Conservation (phyloP, 441 rosid species). For the California macrophylla region DNA sequence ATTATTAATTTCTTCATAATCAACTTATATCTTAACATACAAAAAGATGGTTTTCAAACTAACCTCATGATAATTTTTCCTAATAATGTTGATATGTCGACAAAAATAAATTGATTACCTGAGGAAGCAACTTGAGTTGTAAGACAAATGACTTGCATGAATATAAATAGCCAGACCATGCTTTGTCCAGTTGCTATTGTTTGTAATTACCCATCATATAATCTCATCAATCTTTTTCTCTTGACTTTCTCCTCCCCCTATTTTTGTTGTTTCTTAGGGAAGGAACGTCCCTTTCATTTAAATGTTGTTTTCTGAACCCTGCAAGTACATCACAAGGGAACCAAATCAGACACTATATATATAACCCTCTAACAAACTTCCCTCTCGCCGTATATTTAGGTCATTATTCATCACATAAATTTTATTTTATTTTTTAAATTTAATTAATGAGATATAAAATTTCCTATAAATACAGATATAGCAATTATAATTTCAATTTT, state of each 20-base stretch:
- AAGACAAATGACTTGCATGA: conserved; percentile 1
- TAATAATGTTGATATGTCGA: background rate
- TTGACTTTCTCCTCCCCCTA: background rate
- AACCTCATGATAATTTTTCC: background rate
- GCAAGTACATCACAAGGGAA: background rate
- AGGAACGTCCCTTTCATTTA: background rate
- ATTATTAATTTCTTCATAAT: background rate
- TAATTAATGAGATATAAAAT: background rate
- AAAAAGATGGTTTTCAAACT: background rate
- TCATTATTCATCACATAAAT: background rate
- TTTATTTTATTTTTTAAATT: background rate
- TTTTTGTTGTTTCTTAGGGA: background rate
- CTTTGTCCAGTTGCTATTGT: background rate
- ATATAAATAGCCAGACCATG: background rate
- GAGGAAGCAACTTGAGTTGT: background rate
- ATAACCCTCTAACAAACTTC: background rate
- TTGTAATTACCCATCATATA: background rate
- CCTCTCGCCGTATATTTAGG: background rate
- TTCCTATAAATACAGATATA: background rate
- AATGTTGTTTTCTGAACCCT: background rate
- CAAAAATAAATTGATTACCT: background rate
- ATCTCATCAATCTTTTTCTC: background rate
- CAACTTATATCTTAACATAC: background rate
- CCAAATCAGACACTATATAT: background rate
- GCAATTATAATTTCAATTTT: background rate